Conservation (phyloP, 352 stramenopile species). For the Phytophthora vignae region DNA sequence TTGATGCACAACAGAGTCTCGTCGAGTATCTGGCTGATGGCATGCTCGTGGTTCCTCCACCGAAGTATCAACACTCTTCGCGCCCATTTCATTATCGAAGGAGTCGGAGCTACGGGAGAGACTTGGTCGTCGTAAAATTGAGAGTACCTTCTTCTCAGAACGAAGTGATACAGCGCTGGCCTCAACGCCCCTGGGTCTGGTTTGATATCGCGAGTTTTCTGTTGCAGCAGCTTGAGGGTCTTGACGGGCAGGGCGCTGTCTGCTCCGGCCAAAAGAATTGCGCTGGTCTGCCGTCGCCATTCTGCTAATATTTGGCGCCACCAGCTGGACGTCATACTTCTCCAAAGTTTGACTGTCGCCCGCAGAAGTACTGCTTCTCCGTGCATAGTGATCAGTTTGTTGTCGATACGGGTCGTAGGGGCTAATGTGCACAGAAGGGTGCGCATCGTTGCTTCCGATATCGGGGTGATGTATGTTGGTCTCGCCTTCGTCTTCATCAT, state of each 20-base stretch:
- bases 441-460: conserved; percentile 1
- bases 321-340: conserved; percentile 49
- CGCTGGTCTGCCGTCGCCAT: conserved; percentile 33
- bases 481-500: conserved; percentile 10
- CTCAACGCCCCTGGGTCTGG: background rate
- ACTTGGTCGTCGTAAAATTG: conserved; percentile 11
- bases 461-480: conserved; percentile 5
- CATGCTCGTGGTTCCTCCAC: background rate
- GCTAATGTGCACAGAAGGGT: conserved; percentile 14
- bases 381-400: conserved; percentile 30
- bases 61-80: conserved; percentile 1
- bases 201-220: conserved; percentile 11
- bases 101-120: conserved; percentile 8
- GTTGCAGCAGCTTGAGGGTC: conserved; percentile 2
- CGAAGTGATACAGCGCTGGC: background rate
- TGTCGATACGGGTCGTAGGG: conserved; percentile 28
- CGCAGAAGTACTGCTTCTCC: too few species aligned
- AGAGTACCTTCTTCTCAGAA: conserved; percentile 1
- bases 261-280: conserved; percentile 28
- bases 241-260: conserved; percentile 17
- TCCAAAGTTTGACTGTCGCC: conserved; percentile 23
- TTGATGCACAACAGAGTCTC: background rate
- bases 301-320: conserved; percentile 44
- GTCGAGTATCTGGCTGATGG: background rate
- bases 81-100: conserved; percentile 18